Base-by-base conservation (phyloP, 306 rosid species). In the Crotalaria pallida region DNA sequence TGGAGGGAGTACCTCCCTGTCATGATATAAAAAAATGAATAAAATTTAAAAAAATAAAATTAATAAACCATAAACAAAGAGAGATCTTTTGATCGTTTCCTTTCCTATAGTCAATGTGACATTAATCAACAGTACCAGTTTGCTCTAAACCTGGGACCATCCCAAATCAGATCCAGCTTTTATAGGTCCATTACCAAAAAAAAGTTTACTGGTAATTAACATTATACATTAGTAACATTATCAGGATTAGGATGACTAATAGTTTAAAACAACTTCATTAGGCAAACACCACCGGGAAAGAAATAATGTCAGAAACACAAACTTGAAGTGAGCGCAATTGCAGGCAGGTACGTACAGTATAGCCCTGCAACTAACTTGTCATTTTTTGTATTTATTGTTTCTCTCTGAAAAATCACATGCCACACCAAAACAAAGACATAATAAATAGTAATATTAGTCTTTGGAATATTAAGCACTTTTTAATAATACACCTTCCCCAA, bases 321-420 rank as follows among this genome's bases (percentile, higher is more conserved):
- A 55, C 15, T 6, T 41, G 29, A 18, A 51, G 41, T 52, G 77
- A 75, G 73, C 76, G 69, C 48, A 44, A 61, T 43, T 61, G 64
- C 49, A 18, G 72, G 31, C 4, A 34, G 41, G 41, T 24, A 13
- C 21, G n/a, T n/a, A n/a, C n/a, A n/a, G n/a, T n/a, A n/a, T n/a
- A n/a, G n/a, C n/a, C n/a, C n/a, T n/a, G n/a, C n/a, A n/a, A n/a
- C n/a, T n/a, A n/a, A n/a, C n/a, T 56, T 36, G 21, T 19, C 15
- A 18, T 41, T 56, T 75, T 75, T 71, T 71, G 56, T 41, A 27
- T 31, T 9, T 41, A 27, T 31, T 9, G 67, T 71, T 49, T 10
- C 50, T 60, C 27, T 65, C 67, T 69, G 40, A 66, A 63, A 58
- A 75, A 18, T 36, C 84, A 80, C 84, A 80, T 80, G 84, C 53